Evolutionary conservation across 2,329 filamentous ascomycete genomes (phyloP).

Genomic region (Colletotrichum sublineola): DNA sequence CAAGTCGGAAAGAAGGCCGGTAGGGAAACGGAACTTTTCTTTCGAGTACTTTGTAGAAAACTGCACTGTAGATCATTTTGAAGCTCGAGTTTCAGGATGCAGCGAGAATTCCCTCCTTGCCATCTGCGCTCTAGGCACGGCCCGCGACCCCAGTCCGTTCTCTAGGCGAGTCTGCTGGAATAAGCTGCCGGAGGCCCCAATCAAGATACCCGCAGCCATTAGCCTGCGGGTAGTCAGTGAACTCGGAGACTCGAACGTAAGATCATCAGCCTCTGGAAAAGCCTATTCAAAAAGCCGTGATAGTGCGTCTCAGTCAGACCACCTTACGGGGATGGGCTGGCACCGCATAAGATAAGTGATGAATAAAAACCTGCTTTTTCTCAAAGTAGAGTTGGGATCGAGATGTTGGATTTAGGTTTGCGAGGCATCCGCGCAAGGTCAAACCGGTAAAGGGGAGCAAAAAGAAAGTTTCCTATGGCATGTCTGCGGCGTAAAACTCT

Average conservation of each 20-base stretch:
- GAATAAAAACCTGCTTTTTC: neutral
- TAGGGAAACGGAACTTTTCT: neutral
- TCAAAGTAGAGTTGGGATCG: neutral
- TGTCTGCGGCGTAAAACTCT: neutral
- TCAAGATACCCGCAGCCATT: neutral
- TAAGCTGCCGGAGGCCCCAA: neutral
- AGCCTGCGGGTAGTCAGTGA: neutral
- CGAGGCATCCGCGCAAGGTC: neutral
- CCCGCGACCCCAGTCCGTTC: neutral
- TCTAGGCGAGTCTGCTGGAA: neutral
- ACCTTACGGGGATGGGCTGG: constrained; percentile 1
- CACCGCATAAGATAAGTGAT: neutral
- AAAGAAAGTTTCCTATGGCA: constrained; percentile 1
- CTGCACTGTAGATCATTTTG: neutral
- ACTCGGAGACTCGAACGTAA: neutral
- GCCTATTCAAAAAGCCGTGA: neutral
- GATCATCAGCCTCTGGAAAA: neutral
- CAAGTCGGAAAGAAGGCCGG: neutral
- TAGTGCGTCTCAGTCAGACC: constrained; percentile 2
- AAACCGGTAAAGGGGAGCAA: neutral
- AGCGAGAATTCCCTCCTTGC: neutral
- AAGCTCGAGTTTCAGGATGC: neutral
- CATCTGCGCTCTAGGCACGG: neutral
- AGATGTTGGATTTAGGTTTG: neutral
- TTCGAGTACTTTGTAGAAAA: neutral